Evolutionary conservation across 208 protist species (phyloP), one percentile per base, ranked within the genome.

Genomic region (Acanthamoeba divionensis): DNA sequence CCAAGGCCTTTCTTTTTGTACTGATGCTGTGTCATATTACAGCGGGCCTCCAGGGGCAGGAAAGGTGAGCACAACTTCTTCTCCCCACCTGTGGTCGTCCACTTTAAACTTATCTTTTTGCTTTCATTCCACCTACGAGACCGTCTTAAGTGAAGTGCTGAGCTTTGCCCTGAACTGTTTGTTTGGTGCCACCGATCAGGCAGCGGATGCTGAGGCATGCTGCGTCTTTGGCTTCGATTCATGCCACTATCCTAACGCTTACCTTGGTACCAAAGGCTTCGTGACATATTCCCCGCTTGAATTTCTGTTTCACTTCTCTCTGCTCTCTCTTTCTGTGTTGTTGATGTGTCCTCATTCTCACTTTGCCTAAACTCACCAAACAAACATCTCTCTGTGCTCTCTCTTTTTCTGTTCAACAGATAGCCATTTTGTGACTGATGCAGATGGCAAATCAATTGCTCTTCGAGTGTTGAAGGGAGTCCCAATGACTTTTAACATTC

Each of bases 161-260:
- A 75, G 5, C 38, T 44, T 75, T 44, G 66, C 31, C n/a, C 29
- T 75, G 10, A 75, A 75, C 29, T 18, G 29, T 12, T 15, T 75
- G 24, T 75, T 75, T 75, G 66, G 18, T 26, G 63, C 18, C 44
- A n/a, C n/a, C n/a, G 63, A 71, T 10, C 1, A 33, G 12, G 26
- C 33, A 26, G 24, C n/a, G 12, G 63, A n/a, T 10, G 62, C 7
- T 24, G 62, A 67, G 18, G 66, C 50, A 13, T 29, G 66, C 36
- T 75, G 66, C 66, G 66, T 75, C 5, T 75, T 75, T 47, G 66
- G 38, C 24, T 75, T 75, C 36, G 66, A 75, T 26, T 33, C 66
- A 33, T 75, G 50, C n/a, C 66, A 75, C 66, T 75, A 75, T 44
- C 66, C 66, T 13, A 75, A 75, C 36, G 66, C 66, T 44, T 75